These are phyloP conservation scores for Brettanomyces custersianus DNA, from an alignment of 805 yeast genomes.

Conservation along the genomic window DNA sequence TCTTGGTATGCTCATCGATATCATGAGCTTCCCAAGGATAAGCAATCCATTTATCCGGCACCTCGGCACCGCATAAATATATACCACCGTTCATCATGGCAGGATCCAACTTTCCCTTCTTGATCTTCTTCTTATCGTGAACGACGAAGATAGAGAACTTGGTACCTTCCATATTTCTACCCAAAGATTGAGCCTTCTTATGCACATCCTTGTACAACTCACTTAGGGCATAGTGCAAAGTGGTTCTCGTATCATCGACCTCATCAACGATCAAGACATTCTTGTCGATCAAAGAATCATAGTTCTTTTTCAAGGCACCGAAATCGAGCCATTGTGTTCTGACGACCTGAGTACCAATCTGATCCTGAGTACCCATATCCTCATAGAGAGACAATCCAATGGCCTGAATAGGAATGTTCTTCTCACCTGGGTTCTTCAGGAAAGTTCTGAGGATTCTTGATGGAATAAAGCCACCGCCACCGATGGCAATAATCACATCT, in stretches of 20 bases:
- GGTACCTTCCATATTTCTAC: conserved; percentile 52
- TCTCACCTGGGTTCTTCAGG: conserved; percentile 46
- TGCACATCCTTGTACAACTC: conserved; percentile 64
- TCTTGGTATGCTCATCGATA: conserved; percentile 65
- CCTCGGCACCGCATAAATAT: conserved; percentile 67
- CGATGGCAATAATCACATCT: conserved; percentile 57
- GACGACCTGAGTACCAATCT: conserved; percentile 70
- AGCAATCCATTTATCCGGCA: conserved; percentile 76
- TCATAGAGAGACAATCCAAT: conserved; percentile 60
- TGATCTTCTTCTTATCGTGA: conserved; percentile 76
- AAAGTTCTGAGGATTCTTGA: conserved; percentile 61
- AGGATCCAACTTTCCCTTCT: conserved; percentile 63
- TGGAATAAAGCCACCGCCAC: conserved; percentile 70
- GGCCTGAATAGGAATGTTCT: conserved; percentile 64
- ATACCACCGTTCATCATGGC: conserved; percentile 54
- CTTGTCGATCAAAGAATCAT: conserved; percentile 73
- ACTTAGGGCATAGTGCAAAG: conserved; percentile 72
- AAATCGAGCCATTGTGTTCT: conserved; percentile 90
- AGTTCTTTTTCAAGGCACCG: conserved; percentile 58
- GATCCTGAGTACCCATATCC: conserved; percentile 39
- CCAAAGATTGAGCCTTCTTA: conserved; percentile 49
- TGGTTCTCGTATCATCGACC: conserved; percentile 89
- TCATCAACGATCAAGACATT: conserved; percentile 78
- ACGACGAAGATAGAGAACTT: conserved; percentile 69
- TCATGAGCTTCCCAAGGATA: conserved; percentile 87